These are phyloP conservation scores for Fraxinus greggii DNA, from an alignment of 305 asterid species.

Conservation along the genomic window DNA sequence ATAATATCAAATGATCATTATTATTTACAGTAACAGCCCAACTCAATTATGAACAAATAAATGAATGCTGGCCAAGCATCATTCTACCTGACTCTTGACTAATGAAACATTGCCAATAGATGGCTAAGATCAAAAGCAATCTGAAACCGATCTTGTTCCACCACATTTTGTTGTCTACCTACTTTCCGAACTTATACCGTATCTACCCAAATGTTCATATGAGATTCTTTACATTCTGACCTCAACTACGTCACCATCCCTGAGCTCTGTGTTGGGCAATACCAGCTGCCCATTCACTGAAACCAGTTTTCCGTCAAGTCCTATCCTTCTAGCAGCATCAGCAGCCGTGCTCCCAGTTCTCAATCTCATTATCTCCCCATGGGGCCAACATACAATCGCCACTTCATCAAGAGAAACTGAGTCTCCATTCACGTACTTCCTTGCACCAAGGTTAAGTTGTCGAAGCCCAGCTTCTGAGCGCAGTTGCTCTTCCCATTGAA, in stretches of 20 bases:
- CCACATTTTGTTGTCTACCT: not conserved
- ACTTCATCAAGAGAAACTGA: conserved; percentile 62
- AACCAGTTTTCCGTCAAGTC: conserved; percentile 79
- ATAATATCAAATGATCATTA: not conserved
- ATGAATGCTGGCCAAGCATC: conserved; percentile 12
- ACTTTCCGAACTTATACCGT: not conserved
- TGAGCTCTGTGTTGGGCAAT: conserved; percentile 72
- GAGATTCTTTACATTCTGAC: conserved; percentile 50
- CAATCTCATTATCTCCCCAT: conserved; percentile 84
- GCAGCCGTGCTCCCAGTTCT: conserved; percentile 89
- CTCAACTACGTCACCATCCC: conserved; percentile 96
- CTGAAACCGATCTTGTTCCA: not conserved
- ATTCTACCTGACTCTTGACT: not conserved
- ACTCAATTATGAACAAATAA: not conserved
- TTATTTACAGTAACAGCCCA: conserved; percentile 1
- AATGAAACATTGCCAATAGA: not conserved
- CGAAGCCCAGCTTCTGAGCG: conserved; percentile 67
- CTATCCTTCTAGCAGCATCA: conserved; percentile 82
- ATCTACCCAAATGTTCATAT: not conserved
- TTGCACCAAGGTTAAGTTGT: conserved; percentile 25
- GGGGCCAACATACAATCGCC: conserved; percentile 84
- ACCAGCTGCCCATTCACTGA: conserved; percentile 84
- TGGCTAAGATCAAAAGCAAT: not conserved
- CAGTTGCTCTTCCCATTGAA: conserved; percentile 95
- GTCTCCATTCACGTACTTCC: conserved; percentile 26